A percentile compares a stretch with the other conserved stretches of the same genome.
These are phyloP conservation scores for Vitis hybrid DNA, from an alignment of 177 flowering plant species.

Conservation along the genomic window DNA sequence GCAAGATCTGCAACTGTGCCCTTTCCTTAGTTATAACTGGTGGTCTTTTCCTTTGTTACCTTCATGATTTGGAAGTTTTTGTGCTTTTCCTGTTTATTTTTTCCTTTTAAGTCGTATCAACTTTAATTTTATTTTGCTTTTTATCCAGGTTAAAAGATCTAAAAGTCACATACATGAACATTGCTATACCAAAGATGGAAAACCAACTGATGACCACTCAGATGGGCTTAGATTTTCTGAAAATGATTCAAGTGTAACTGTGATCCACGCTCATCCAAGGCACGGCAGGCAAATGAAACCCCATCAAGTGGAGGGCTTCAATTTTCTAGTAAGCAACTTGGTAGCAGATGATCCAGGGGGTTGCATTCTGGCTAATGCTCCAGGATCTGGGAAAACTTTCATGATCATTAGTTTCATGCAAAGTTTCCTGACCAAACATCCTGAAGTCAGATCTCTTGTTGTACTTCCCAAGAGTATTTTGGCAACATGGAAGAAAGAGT, in stretches of 20 bases:
- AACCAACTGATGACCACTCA: slow-evolving; percentile 11
- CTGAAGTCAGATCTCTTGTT: slow-evolving; percentile 69
- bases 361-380: slow-evolving; percentile 95
- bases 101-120: neutral
- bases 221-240: slow-evolving; percentile 31
- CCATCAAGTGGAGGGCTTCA: slow-evolving; percentile 84
- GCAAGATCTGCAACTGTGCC: too few relatives aligned
- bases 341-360: slow-evolving; percentile 74
- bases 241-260: slow-evolving; percentile 30
- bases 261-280: slow-evolving; percentile 68
- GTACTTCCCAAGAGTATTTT: slow-evolving; percentile 81
- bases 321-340: slow-evolving; percentile 65
- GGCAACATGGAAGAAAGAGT: slow-evolving; percentile 81
- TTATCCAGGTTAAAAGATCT: slow-evolving; percentile 35
- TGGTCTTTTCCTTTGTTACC: too few relatives aligned
- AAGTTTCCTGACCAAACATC: slow-evolving; percentile 78
- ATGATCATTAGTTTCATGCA: slow-evolving; percentile 91
- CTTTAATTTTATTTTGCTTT: neutral
- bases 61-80: too few relatives aligned
- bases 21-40: too few relatives aligned
- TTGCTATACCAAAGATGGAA: slow-evolving; percentile 26
- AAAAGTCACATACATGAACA: slow-evolving; percentile 38
- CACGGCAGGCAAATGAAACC: slow-evolving; percentile 80
- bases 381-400: slow-evolving; percentile 95
- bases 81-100: neutral